Conservation (phyloP, 176 grass and related monocot genomes). For the Aegilops longissima region DNA sequence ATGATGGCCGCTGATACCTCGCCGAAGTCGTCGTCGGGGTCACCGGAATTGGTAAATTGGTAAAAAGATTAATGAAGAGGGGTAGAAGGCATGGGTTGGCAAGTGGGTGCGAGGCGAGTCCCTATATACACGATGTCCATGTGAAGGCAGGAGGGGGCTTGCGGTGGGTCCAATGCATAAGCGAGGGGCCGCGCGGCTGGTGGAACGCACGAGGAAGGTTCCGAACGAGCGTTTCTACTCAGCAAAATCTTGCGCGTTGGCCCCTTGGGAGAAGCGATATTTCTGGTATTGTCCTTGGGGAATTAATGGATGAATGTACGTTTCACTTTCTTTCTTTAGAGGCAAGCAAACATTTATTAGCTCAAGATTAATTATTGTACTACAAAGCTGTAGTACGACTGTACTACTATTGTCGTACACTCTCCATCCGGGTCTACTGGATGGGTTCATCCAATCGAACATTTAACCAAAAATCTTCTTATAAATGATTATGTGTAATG, state of each 20-base stretch:
- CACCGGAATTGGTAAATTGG: too few species aligned
- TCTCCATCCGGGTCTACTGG: too few species aligned
- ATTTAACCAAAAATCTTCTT: too few species aligned
- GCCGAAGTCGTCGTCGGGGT: too few species aligned
- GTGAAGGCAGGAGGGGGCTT: background rate
- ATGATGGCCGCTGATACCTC: conserved; percentile 25
- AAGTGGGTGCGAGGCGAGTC: background rate
- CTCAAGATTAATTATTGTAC: background rate
- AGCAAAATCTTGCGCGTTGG: background rate
- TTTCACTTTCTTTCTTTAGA: background rate
- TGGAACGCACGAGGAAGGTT: background rate
- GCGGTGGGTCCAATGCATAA: background rate
- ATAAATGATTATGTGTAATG: too few species aligned
- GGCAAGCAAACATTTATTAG: background rate
- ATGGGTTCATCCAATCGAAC: too few species aligned
- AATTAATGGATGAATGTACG: background rate
- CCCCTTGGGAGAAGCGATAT: background rate
- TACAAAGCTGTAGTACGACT: too few species aligned
- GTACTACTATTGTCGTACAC: too few species aligned
- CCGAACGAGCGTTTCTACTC: background rate
- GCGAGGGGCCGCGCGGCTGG: background rate
- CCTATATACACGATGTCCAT: background rate
- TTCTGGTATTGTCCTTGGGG: background rate
- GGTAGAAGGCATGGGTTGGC: background rate
- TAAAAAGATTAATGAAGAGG: background rate